These are phyloP conservation scores for Lachnellula arida DNA, from an alignment of 2,329 filamentous ascomycete genomes.

Conservation along the genomic window DNA sequence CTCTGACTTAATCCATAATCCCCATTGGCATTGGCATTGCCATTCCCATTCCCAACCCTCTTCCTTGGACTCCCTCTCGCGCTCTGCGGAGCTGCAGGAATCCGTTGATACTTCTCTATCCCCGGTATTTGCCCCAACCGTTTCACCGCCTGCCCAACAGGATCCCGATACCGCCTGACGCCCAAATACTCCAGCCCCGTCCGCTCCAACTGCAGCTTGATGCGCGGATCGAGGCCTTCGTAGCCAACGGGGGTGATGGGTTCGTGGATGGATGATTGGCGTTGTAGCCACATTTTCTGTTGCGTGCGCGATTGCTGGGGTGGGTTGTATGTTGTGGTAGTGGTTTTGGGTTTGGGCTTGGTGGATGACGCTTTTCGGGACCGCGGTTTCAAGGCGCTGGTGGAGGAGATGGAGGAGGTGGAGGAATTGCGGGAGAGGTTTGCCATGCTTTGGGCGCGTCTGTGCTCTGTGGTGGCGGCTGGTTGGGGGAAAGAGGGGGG, in stretches of 20 bases:
- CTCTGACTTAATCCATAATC: constrained; percentile 35
- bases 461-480: constrained; percentile 41
- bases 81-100: constrained; percentile 37
- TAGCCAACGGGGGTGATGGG: constrained; percentile 51
- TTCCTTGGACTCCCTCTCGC: constrained; percentile 27
- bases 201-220: constrained; percentile 61
- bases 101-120: constrained; percentile 45
- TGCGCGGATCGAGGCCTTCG: constrained; percentile 57
- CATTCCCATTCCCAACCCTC: constrained; percentile 29
- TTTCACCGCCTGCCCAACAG: constrained; percentile 57
- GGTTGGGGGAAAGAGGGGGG: constrained; percentile 43
- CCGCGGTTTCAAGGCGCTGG: constrained; percentile 37
- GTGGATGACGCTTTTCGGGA: constrained; percentile 40
- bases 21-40: too few relatives aligned
- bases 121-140: constrained; percentile 50
- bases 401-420: constrained; percentile 28
- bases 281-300: constrained; percentile 70
- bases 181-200: constrained; percentile 72
- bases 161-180: constrained; percentile 67
- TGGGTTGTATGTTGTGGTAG: constrained; percentile 22
- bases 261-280: constrained; percentile 68
- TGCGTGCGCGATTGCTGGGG: constrained; percentile 60
- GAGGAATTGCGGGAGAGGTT: constrained; percentile 22
- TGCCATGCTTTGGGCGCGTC: constrained; percentile 29
- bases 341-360: constrained; percentile 24